Percentiles rank a stretch among this genome's conserved stretches.
Conservation (phyloP, 2,329 filamentous ascomycete genomes). For the Paraphaeosphaeria minitans region DNA sequence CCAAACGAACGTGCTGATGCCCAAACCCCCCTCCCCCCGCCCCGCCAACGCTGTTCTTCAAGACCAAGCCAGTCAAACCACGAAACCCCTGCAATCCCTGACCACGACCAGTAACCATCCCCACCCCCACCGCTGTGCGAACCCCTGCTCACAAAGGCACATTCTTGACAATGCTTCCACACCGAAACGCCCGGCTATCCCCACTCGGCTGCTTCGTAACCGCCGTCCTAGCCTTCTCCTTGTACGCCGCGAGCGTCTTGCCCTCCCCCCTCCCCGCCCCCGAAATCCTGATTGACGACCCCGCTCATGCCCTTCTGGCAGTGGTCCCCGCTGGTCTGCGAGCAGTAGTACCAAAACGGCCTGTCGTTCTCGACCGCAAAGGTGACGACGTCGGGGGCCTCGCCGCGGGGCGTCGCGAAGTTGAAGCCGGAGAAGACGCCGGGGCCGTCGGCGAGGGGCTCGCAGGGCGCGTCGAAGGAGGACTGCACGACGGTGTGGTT, state of each 20-base stretch:
- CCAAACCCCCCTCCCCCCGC: no score
- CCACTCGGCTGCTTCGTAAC: conserved; percentile 29
- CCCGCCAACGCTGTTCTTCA: conserved; percentile 1
- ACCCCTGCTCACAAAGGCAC: conserved; percentile 26
- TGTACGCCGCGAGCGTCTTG: conserved; percentile 38
- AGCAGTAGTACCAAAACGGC: conserved; percentile 81
- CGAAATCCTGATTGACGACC: conserved; percentile 65
- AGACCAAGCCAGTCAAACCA: background rate
- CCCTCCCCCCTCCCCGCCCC: no score
- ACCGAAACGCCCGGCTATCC: conserved; percentile 22
- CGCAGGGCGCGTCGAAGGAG: conserved; percentile 71
- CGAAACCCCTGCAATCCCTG: no score
- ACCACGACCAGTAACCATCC: background rate
- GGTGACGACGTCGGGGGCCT: conserved; percentile 61
- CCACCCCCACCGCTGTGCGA: background rate
- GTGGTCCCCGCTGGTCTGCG: conserved; percentile 64
- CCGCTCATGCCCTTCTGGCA: conserved; percentile 75
- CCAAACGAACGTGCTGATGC: background rate
- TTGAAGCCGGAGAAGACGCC: conserved; percentile 67
- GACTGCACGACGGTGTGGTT: conserved; percentile 82
- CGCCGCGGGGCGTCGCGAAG: conserved; percentile 53
- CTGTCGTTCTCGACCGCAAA: conserved; percentile 68
- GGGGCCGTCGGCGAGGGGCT: conserved; percentile 59
- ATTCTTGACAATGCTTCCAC: conserved; percentile 32
- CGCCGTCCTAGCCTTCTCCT: conserved; percentile 29